Conservation (phyloP, 192 early-diverging fungal genomes). For the Coemansia sp. region DNA sequence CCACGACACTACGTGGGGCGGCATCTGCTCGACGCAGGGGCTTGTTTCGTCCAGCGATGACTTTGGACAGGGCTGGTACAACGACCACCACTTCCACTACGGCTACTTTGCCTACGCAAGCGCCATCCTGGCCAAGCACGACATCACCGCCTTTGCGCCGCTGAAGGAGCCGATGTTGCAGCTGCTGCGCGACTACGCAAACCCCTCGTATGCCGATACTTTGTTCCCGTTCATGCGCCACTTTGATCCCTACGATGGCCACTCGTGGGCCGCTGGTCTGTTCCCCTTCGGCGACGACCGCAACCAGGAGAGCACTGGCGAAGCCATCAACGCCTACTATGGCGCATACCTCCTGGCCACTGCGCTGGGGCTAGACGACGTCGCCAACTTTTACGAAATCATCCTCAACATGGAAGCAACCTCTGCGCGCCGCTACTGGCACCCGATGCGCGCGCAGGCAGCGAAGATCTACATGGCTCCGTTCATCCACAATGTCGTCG, state of each 20-base stretch:
- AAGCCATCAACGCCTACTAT: conserved; percentile 61
- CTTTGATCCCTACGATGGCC: conserved; percentile 64
- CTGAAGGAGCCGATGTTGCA: conserved; percentile 33
- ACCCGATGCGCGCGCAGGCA: conserved; percentile 35
- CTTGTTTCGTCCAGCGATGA: conserved; percentile 34
- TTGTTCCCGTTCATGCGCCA: conserved; percentile 58
- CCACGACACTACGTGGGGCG: conserved; percentile 56
- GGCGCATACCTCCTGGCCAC: conserved; percentile 50
- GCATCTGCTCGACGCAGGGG: conserved; percentile 44
- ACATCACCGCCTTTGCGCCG: conserved; percentile 30
- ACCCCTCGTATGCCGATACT: conserved; percentile 46
- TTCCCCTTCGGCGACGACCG: conserved; percentile 53
- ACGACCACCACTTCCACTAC: conserved; percentile 65
- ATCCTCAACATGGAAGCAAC: conserved; percentile 55
- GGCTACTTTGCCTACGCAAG: conserved; percentile 59
- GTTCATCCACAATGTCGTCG: conserved; percentile 48
- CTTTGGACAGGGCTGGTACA: conserved; percentile 60
- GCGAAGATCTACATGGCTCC: conserved; percentile 29
- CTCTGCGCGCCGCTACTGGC: conserved; percentile 56
- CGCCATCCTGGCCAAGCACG: conserved; percentile 53
- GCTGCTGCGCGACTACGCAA: conserved; percentile 61
- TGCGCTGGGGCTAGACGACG: conserved; percentile 33
- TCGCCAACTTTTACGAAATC: conserved; percentile 50
- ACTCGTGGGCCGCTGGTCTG: conserved; percentile 65
- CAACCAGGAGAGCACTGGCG: conserved; percentile 57